phyloP scores from a whole-genome alignment of 106 monocot species.

The Apostasia shenzhenica region DNA sequence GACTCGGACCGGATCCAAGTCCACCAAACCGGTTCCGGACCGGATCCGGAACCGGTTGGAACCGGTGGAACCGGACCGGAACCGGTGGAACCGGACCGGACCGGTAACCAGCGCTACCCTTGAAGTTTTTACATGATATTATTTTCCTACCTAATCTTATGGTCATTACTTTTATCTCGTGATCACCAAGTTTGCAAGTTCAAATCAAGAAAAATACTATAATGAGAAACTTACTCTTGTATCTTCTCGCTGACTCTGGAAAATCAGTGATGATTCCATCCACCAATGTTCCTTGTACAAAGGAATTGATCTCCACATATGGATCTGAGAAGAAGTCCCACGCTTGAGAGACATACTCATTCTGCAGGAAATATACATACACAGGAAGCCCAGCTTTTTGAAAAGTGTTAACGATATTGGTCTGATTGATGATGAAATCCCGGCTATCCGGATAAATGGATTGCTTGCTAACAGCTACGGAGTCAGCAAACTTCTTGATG shows the following conservation, averaged over 20 bases:
- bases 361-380: conserved; percentile 45
- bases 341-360: conserved; percentile 54
- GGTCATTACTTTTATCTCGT: too few relatives aligned
- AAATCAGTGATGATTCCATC: conserved; percentile 77
- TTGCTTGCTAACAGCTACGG: conserved; percentile 43
- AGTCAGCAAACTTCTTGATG: conserved; percentile 51
- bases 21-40: too few relatives aligned
- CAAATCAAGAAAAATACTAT: too few relatives aligned
- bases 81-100: too few relatives aligned
- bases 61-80: too few relatives aligned
- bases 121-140: too few relatives aligned
- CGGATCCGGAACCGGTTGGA: too few relatives aligned
- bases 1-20: too few relatives aligned
- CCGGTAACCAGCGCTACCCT: too few relatives aligned
- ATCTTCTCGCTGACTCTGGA: conserved; percentile 44
- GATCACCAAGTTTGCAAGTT: too few relatives aligned
- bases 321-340: conserved; percentile 81
- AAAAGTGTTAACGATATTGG: conserved; percentile 28
- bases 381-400: conserved; percentile 42
- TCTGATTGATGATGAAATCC: conserved; percentile 25
- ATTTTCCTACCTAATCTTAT: too few relatives aligned
- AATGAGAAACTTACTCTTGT: conserved; percentile 43
- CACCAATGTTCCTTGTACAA: conserved; percentile 18
- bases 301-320: conserved; percentile 51
- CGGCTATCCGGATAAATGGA: conserved; percentile 33